phyloP scores from a whole-genome alignment of 306 rosid genomes.

The Corylus americana region DNA sequence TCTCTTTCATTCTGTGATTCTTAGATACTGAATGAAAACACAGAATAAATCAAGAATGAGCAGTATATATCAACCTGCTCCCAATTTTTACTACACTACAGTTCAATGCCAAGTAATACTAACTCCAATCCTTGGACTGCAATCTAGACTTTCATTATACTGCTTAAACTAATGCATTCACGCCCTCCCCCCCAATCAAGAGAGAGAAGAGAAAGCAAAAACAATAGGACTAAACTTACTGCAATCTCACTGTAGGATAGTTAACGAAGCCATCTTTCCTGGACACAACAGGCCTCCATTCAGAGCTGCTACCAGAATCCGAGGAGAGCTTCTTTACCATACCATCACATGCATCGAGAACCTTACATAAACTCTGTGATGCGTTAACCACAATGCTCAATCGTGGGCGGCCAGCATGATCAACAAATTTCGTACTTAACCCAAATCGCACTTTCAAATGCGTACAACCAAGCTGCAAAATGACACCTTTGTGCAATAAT shows the following conservation, averaged over 20 bases:
- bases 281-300: conserved; percentile 75
- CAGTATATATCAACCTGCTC: not conserved
- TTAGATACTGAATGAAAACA: too few relatives aligned
- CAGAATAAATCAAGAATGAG: not conserved
- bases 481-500: conserved; percentile 57
- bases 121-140: not conserved
- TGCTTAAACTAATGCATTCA: not conserved
- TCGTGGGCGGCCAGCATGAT: conserved; percentile 72
- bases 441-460: conserved; percentile 85
- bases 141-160: not conserved
- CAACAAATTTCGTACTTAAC: conserved; percentile 62
- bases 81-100: not conserved
- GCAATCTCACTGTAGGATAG: conserved; percentile 80
- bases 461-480: conserved; percentile 64
- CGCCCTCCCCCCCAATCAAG: not conserved
- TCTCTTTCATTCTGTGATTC: not conserved
- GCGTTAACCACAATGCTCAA: conserved; percentile 69
- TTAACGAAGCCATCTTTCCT: conserved; percentile 69
- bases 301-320: conserved; percentile 69
- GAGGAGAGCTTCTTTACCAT: conserved; percentile 48
- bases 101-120: not conserved
- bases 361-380: conserved; percentile 60
- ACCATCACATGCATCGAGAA: conserved; percentile 77
- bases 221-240: conserved; percentile 60
- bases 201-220: not conserved